A percentile compares a stretch with the other conserved stretches of the same genome.
These are phyloP conservation scores for Cladorrhinum sp. DNA, from an alignment of 2,329 filamentous ascomycete genomes.

Conservation along the genomic window DNA sequence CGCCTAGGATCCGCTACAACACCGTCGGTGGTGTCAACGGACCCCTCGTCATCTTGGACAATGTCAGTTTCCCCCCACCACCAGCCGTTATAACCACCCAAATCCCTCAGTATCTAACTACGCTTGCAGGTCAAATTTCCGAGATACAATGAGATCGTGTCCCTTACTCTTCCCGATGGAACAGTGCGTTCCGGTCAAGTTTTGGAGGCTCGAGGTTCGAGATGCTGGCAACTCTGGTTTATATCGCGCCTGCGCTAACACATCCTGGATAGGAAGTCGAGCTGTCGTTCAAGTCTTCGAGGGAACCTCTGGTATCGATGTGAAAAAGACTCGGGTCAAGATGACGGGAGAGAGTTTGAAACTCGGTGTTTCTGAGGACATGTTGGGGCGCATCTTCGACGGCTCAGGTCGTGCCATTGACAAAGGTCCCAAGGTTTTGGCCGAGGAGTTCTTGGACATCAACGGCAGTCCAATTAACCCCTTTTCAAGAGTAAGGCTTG, in stretches of 20 bases:
- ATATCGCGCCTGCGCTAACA: slow-evolving; percentile 3
- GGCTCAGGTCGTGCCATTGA: slow-evolving; percentile 97
- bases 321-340: slow-evolving; percentile 97
- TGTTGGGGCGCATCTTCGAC: slow-evolving; percentile 98
- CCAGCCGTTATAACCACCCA: slow-evolving; percentile 5
- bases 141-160: slow-evolving; percentile 96
- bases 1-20: slow-evolving; percentile 81
- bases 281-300: slow-evolving; percentile 98
- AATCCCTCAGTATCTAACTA: slow-evolving; percentile 28
- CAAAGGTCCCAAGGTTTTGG: slow-evolving; percentile 96
- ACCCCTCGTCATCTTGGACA: slow-evolving; percentile 94
- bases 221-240: slow-evolving; percentile 21
- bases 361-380: slow-evolving; percentile 98
- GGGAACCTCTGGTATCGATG: slow-evolving; percentile 94
- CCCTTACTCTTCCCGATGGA: slow-evolving; percentile 91
- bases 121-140: slow-evolving; percentile 85
- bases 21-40: slow-evolving; percentile 98
- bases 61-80: slow-evolving; percentile 55
- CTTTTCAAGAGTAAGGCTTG: slow-evolving; percentile 75
- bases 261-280: slow-evolving; percentile 65
- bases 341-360: slow-evolving; percentile 97
- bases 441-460: slow-evolving; percentile 98
- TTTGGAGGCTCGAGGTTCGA: slow-evolving; percentile 87
- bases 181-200: slow-evolving; percentile 92
- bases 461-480: slow-evolving; percentile 99